Evolutionary conservation across 2,329 filamentous ascomycete species (phyloP), one percentile per base, ranked within the genome.

Genomic region (Coniochaeta sp.): DNA sequence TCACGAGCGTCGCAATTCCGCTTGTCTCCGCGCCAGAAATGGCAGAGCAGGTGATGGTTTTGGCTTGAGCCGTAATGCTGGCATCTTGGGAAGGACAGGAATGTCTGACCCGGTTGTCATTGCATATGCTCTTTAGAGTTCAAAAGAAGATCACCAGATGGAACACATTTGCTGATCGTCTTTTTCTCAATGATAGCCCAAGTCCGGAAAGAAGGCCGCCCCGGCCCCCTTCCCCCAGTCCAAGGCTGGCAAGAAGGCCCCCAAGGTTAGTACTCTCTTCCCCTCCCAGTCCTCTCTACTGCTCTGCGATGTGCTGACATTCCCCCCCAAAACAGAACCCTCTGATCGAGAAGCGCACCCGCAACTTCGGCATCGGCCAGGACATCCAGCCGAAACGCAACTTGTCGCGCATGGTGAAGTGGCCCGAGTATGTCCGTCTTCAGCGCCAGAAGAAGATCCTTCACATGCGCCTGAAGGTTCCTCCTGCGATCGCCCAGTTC

Each of bases 101-200:
- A 81, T 77, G 45, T 30, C 45, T 26, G n/a, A 42, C 28, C 45
- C 28, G 78, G n/a, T n/a, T n/a, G n/a, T 71, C 71, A 68, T 67
- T 56, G 66, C 67, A 61, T 68, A n/a, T n/a, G 80, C 87, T 94
- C 89, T 86, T 77, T 95, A 95, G 90, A 95, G 90, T 87, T 87
- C 76, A n/a, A 87, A 83, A 86, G 85, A 88, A 90, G 86, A 88
- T 80, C 70, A 73, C 79, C 45, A 78, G 76, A 83, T 85, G 81
- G 79, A 86, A 86, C 82, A 85, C 82, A 83, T 79, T 82, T 76
- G 87, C 91, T 96, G 88, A 95, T 90, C 28, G 79, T 89, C 86
- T 90, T 95, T 91, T 95, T 90, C 92, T 97, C 92, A 94, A 97
- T 97, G 91, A 97, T 81, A 97, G 94, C 90, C 89, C 73, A 99